Base-by-base conservation (phyloP, 805 yeast genomes). In the Nakazawaea sp. region DNA sequence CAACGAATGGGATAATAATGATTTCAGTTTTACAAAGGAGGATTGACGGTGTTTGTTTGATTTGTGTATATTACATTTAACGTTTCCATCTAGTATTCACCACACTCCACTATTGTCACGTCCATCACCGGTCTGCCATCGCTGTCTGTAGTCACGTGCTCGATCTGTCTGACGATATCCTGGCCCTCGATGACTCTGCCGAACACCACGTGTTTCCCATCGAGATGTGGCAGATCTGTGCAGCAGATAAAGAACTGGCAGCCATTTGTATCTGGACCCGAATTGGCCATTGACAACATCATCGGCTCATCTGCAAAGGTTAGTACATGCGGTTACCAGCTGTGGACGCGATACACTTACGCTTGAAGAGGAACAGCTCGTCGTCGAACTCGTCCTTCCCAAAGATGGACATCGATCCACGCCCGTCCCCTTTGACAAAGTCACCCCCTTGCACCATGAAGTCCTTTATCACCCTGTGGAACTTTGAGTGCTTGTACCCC, bases 401-500 rank as follows among this genome's bases (percentile, higher is more conserved):
- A 43, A 50, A 70, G 7, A 71, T 69, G 4, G 59, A 47, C 38
- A 51, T 49, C 7, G 63, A 49, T 2, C 78, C 78, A 9, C 58
- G 51, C 3, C 78, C 78, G 42, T 68, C 62, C 5, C 64, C 61
- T 4, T 53, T 51, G 19, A 67, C 49, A 42, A 68, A 68, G 44
- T 67, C 73, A n/a, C 73, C 73, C 3, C 70, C 70, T 44, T 67
- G 72, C 31, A 67, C 52, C 60, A 53, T 51, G 46, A 69, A 68
- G 18, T 62, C 70, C 28, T 56, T 52, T 39, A 69, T 62, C 26
- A 67, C 55, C 18, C 72, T 47, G 42, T 68, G 73, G 40, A 68
- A 62, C 20, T 27, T 35, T 25, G 53, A 35, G 25, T 43, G 41
- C 45, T 68, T 68, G 47, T 70, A 70, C 3, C 75, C 75, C 5